Conservation (phyloP, 225 moss, liverwort and hornwort species). For the Neckera pumila region DNA sequence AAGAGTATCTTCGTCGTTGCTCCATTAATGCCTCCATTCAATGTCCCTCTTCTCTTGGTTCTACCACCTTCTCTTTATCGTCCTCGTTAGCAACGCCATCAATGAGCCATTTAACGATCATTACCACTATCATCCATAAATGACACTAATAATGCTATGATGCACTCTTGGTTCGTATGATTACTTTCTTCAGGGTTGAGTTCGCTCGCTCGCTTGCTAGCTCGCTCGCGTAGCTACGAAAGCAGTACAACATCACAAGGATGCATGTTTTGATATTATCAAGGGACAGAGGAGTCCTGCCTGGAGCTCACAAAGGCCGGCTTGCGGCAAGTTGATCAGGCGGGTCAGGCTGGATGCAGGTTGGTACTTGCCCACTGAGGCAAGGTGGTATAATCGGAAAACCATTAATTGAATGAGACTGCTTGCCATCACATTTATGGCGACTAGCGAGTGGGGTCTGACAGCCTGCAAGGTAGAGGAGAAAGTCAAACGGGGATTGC, state of each 20-base stretch:
- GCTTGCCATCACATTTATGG: background rate
- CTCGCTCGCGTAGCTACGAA: background rate
- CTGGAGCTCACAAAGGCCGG: background rate
- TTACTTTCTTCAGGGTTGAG: background rate
- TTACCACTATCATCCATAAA: slow-evolving; percentile 11
- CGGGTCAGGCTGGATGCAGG: background rate
- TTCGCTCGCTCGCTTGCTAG: background rate
- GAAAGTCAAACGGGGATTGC: slow-evolving; percentile 22
- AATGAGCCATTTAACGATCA: background rate
- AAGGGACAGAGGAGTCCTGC: background rate
- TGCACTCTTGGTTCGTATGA: background rate
- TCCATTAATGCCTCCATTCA: slow-evolving; percentile 20
- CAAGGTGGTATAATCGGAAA: background rate
- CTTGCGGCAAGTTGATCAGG: background rate
- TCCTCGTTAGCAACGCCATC: slow-evolving; percentile 4
- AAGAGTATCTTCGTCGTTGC: slow-evolving; percentile 42
- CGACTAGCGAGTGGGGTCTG: background rate
- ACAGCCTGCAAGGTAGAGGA: background rate
- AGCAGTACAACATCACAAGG: background rate
- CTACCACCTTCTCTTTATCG: slow-evolving; percentile 18
- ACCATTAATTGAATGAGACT: background rate
- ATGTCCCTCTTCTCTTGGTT: slow-evolving; percentile 6
- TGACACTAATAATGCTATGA: slow-evolving; percentile 22
- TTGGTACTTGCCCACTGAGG: background rate
- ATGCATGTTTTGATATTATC: slow-evolving; percentile 5